Conservation (phyloP, 192 early-diverging fungal genomes). For the Linnemannia exigua region DNA sequence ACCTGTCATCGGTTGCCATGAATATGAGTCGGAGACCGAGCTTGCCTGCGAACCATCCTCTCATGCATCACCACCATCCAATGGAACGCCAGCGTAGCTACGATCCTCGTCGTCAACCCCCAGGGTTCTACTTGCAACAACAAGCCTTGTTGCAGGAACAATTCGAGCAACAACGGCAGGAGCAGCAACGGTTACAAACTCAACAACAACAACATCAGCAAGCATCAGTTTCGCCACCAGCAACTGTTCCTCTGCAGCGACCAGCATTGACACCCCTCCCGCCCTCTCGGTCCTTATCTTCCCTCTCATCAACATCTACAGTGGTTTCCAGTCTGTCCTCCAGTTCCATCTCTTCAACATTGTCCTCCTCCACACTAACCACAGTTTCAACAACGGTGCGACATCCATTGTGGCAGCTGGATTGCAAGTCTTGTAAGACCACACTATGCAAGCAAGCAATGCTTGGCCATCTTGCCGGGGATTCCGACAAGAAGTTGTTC, state of each 20-base stretch:
- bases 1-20: slow-evolving; percentile 8
- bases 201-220: too few relatives aligned
- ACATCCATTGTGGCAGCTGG: slow-evolving; percentile 45
- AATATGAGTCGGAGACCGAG: slow-evolving; percentile 32
- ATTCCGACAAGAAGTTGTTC: slow-evolving; percentile 45
- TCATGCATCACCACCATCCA: slow-evolving; percentile 8
- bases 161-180: background rate
- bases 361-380: slow-evolving; percentile 33
- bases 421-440: slow-evolving; percentile 44
- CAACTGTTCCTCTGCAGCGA: background rate
- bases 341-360: background rate
- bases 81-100: slow-evolving; percentile 21
- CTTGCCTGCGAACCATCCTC: slow-evolving; percentile 29
- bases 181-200: background rate
- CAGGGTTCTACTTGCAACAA: slow-evolving; percentile 23
- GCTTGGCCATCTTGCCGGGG: slow-evolving; percentile 41
- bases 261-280: background rate
- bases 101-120: slow-evolving; percentile 17
- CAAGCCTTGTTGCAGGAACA: slow-evolving; percentile 14
- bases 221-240: too few relatives aligned
- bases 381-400: slow-evolving; percentile 25
- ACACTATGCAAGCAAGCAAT: slow-evolving; percentile 42
- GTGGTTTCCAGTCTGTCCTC: background rate
- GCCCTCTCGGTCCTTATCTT: background rate
- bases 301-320: background rate